phyloP scores from a whole-genome alignment of 495 filamentous ascomycete species.

The Acidomyces sp. region DNA sequence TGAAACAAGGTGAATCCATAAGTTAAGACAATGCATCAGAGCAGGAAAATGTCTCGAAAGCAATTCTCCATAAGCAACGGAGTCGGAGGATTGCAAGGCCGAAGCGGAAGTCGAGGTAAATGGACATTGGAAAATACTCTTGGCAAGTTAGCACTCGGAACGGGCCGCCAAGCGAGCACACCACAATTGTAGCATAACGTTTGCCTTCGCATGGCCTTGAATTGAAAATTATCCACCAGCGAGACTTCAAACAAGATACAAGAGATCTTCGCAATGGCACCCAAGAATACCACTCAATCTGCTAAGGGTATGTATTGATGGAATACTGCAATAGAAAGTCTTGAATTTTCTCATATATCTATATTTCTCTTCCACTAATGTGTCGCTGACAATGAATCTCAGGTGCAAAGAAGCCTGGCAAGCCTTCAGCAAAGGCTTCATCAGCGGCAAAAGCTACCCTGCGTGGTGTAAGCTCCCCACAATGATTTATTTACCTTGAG shows the following conservation, averaged over 20 bases:
- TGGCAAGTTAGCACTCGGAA: background rate
- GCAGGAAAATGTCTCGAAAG: background rate
- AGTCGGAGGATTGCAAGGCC: background rate
- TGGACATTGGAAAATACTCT: background rate
- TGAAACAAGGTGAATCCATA: background rate
- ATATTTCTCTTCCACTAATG: no score
- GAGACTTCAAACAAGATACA: background rate
- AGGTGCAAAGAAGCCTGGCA: slow-evolving; percentile 48
- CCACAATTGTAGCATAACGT: no score
- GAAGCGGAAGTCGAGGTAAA: background rate
- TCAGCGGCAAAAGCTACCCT: slow-evolving; percentile 88
- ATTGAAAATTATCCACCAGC: background rate
- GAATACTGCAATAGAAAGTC: background rate
- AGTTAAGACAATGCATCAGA: background rate
- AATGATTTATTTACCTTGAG: slow-evolving; percentile 16
- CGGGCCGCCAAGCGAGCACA: background rate
- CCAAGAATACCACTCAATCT: background rate
- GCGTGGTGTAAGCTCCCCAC: slow-evolving; percentile 55
- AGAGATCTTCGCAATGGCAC: background rate
- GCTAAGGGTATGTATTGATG: slow-evolving; percentile 1
- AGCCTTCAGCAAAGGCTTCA: slow-evolving; percentile 64
- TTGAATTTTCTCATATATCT: background rate
- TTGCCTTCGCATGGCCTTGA: no score
- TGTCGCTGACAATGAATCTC: slow-evolving; percentile 18
- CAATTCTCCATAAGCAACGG: no score